phyloP scores from a whole-genome alignment of 75 land plant species.

The Pinus albicaulis region DNA sequence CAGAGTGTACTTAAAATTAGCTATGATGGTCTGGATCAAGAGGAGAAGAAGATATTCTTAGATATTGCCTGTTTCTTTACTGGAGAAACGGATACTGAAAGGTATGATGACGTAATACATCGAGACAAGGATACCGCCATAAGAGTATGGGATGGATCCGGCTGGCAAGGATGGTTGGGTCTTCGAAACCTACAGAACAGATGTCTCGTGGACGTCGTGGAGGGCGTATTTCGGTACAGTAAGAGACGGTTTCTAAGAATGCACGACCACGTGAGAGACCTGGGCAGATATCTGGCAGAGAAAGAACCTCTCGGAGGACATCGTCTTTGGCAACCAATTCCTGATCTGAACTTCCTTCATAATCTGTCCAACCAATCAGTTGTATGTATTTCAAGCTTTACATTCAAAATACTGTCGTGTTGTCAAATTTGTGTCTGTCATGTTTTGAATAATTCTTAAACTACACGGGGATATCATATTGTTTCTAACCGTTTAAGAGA shows the following conservation, averaged over 20 bases:
- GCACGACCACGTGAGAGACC: background rate
- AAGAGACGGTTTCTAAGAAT: background rate
- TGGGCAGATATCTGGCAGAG: background rate
- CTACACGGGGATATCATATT: too few relatives aligned
- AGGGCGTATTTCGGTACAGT: too few relatives aligned
- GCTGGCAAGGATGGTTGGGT: background rate
- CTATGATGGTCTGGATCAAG: background rate
- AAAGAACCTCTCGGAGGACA: background rate
- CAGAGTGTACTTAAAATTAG: background rate
- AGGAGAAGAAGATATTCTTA: background rate
- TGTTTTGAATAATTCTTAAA: too few relatives aligned
- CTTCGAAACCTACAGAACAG: background rate
- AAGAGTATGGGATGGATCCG: background rate
- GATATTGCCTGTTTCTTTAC: conserved; percentile 2
- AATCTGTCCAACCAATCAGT: too few relatives aligned
- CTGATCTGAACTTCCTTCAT: too few relatives aligned
- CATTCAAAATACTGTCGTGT: too few relatives aligned
- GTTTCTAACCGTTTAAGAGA: too few relatives aligned
- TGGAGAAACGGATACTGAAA: background rate
- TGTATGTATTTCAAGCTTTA: too few relatives aligned
- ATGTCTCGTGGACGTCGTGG: background rate
- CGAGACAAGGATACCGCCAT: background rate
- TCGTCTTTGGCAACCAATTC: background rate
- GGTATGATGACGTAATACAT: too few relatives aligned
- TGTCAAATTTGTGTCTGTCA: too few relatives aligned